Evolutionary conservation across 2,329 filamentous ascomycete genomes (phyloP).

Genomic region (Fonsecaea nubica): DNA sequence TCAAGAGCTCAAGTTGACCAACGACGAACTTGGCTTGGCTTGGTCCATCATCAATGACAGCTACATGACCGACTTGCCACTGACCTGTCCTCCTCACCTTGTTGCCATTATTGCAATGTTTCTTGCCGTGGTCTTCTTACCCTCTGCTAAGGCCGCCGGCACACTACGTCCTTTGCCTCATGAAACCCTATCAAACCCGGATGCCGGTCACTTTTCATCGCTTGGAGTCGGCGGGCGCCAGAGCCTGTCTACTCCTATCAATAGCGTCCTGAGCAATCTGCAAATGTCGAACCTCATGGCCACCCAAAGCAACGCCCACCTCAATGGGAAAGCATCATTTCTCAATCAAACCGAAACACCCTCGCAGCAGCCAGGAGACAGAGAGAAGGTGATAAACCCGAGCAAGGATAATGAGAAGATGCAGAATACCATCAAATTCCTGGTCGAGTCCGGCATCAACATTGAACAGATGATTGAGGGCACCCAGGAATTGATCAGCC

Average conservation of each 20-base stretch:
- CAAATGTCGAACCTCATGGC: conserved; percentile 29
- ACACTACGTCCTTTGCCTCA: conserved; percentile 44
- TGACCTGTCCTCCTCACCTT: conserved; percentile 83
- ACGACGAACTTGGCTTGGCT: conserved; percentile 78
- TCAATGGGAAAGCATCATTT: conserved; percentile 26
- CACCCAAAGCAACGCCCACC: conserved; percentile 20
- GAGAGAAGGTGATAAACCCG: conserved; percentile 26
- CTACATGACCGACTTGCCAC: conserved; percentile 88
- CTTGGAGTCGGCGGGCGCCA: conserved; percentile 34
- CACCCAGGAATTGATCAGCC: conserved; percentile 87
- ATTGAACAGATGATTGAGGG: conserved; percentile 85
- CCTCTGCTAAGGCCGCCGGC: conserved; percentile 59
- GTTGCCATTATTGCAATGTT: conserved; percentile 87
- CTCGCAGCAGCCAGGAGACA: conserved; percentile 25
- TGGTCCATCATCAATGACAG: conserved; percentile 89
- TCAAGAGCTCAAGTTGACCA: conserved; percentile 70
- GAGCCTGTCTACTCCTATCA: conserved; percentile 43
- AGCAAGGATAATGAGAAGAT: conserved; percentile 60
- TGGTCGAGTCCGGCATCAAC: conserved; percentile 84
- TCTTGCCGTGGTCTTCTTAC: conserved; percentile 80
- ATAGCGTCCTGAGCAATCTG: conserved; percentile 41
- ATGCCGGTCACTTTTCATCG: conserved; percentile 34
- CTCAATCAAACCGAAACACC: conserved; percentile 17
- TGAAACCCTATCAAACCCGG: conserved; percentile 32
- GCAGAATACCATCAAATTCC: conserved; percentile 75